Conservation (phyloP, 1,284 basidiomycete species). For the Tylopilus sp. region DNA sequence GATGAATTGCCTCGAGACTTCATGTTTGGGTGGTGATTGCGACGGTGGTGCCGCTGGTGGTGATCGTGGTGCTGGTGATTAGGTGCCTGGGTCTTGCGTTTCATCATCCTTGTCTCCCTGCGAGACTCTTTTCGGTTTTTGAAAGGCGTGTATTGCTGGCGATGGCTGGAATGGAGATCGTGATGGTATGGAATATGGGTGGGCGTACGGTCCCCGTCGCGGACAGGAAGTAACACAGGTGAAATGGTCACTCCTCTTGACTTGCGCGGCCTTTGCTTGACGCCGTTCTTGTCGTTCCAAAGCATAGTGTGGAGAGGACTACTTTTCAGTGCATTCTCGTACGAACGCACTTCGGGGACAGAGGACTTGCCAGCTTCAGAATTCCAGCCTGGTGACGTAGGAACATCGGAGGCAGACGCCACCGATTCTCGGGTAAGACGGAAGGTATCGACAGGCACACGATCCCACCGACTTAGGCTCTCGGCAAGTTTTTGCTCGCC, state of each 20-base stretch:
- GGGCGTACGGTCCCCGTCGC: slow-evolving; percentile 59
- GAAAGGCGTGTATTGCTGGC: slow-evolving; percentile 39
- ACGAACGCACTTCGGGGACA: slow-evolving; percentile 23
- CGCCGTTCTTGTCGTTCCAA: slow-evolving; percentile 47
- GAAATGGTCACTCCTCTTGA: slow-evolving; percentile 41
- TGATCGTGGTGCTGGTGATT: slow-evolving; percentile 37
- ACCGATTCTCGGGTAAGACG: slow-evolving; percentile 56
- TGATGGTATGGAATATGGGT: slow-evolving; percentile 33
- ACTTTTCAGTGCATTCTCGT: slow-evolving; percentile 47
- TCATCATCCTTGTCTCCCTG: slow-evolving; percentile 62
- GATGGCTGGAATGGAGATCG: slow-evolving; percentile 29
- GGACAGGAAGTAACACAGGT: slow-evolving; percentile 53
- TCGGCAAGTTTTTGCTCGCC: slow-evolving; percentile 33
- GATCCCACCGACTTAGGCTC: slow-evolving; percentile 65
- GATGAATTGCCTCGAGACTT: slow-evolving; percentile 61
- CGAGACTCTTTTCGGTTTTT: slow-evolving; percentile 58
- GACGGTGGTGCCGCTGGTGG: slow-evolving; percentile 36
- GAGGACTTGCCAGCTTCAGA: slow-evolving; percentile 26
- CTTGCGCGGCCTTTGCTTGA: slow-evolving; percentile 23
- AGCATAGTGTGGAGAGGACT: slow-evolving; percentile 58
- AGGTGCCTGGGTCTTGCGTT: slow-evolving; percentile 52
- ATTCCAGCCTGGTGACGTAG: slow-evolving; percentile 32
- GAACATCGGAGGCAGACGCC: slow-evolving; percentile 29
- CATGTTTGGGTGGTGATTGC: slow-evolving; percentile 60
- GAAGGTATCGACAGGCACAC: slow-evolving; percentile 71